Evolutionary conservation across 257 asterid species (phyloP), one percentile per base, ranked within the genome.

Genomic region (Salvia miltiorrhiza): DNA sequence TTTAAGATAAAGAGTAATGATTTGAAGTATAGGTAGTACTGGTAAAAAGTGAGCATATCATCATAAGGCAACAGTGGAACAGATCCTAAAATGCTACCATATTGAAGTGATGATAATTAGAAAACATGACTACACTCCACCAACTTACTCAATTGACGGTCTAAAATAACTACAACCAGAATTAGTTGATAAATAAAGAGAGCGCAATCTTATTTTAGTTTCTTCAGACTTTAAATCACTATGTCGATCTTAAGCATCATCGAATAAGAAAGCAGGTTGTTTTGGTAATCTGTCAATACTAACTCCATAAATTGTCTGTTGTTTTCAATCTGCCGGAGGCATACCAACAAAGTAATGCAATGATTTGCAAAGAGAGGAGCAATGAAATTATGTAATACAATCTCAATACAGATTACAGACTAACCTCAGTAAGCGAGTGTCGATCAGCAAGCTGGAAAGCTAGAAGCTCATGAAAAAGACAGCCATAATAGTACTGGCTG

Each of bases 381-480:
- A 48, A 19, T 48, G 54, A 17, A 9, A 19, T 17, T 16, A 17
- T 48, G 24, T 17, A 17, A 17, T 32, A 40, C n/a, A n/a, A n/a
- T n/a, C n/a, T 30, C 26, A 57, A 30, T 30, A 47, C 24, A 32
- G 45, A 69, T 89, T 30, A 47, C 24, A 32, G 45, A 69, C 90
- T 79, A 78, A 93, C 99, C 97, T 90, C 87, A 43, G 83, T 20
- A 45, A 83, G 84, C 55, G 95, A 92, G 71, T 75, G 99, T 74
- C 97, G 88, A 80, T 90, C 97, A 72, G 99, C 78, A 73, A 93
- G 97, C 81, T 93, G 97, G 77, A 93, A 93, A 74, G 92, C 82
- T 61, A 93, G 89, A 79, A 92, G 98, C 84, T 92, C 98, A 1
- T 89, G 90, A 78, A 92, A 87, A 76, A 92, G 92, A 79, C 93